Evolutionary conservation across 305 asterid genomes (phyloP), one percentile per base, ranked within the genome.

Genomic region (Fraxinus sp.): DNA sequence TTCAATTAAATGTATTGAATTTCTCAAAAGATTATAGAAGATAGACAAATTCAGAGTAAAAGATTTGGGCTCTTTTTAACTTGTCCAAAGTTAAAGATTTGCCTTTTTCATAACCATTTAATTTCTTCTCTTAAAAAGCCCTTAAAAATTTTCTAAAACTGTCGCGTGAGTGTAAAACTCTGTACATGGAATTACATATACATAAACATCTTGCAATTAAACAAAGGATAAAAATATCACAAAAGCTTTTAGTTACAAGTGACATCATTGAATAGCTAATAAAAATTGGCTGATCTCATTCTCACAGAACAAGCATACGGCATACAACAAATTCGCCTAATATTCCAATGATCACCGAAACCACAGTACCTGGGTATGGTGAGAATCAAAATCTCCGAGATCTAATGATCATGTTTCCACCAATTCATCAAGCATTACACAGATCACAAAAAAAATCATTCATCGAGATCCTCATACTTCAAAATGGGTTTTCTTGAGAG

Each of bases 1-100:
- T 10, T 43, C 59, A 71, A 78, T 41, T 80, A 72, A 76, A 79
- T 82, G 33, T 73, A 66, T 73, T 81, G 71, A 83, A 26, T 28
- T 52, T 74, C 1, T 52, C 30, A 66, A 55, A 11, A 74, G 78
- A 26, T 76, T 18, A 68, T 30, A 77, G 16, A 8, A 84, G 59
- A 49, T 49, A 49, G 59, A 62, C 36, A 68, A 9, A 68, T 68
- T n/a, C 75, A 39, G 20, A 66, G 16, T 32, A 35, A 18, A 84
- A 72, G 1, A 75, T 30, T 72, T 33, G 7, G 41, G 75, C 66
- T 55, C 72, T 49, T 81, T 75, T 77, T 62, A 13, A 39, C 72
- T 76, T 18, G 68, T 24, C 79, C 11, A 0, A 32, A 66, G 59
- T 46, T 41, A 10, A 77, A 81, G 81, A 52, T 52, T 11, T 43